These are phyloP conservation scores for Effrenium voratum DNA, from an alignment of 73 alveolate genomes.

Conservation along the genomic window DNA sequence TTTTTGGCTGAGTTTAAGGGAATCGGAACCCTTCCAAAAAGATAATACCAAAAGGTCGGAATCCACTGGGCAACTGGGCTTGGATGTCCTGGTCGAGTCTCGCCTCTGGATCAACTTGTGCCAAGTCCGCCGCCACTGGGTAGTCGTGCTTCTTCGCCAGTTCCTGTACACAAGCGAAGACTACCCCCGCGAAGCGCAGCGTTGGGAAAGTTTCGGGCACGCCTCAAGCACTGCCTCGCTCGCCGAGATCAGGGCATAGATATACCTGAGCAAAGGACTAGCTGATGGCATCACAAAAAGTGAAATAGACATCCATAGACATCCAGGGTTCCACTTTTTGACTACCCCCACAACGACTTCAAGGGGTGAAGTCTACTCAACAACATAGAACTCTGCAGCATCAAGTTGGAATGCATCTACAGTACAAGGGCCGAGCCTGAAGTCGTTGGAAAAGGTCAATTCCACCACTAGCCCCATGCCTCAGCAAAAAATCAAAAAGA, in stretches of 20 bases:
- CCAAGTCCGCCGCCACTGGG: constrained; percentile 21
- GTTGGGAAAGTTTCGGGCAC: not conserved
- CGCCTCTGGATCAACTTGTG: constrained; percentile 31
- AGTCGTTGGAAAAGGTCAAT: constrained; percentile 8
- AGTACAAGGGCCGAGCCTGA: not conserved
- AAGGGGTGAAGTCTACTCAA: too few species aligned
- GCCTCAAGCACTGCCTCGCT: constrained; percentile 67
- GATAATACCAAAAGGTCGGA: too few species aligned
- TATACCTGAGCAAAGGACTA: not conserved
- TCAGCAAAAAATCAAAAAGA: not conserved
- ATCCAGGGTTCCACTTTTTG: too few species aligned
- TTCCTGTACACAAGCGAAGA: not conserved
- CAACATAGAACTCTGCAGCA: too few species aligned
- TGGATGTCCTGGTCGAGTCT: too few species aligned
- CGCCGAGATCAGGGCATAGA: constrained; percentile 58
- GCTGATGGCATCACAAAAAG: not conserved
- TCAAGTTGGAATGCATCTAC: too few species aligned
- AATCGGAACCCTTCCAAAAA: too few species aligned
- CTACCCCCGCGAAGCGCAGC: not conserved
- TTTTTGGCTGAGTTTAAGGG: too few species aligned
- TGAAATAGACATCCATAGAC: not conserved
- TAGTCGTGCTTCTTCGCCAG: constrained; percentile 4
- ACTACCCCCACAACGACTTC: too few species aligned
- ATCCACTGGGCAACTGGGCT: too few species aligned
- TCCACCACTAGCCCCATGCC: constrained; percentile 33